These are phyloP conservation scores for Ophiostoma montium DNA, from an alignment of 2,329 filamentous ascomycete species.

Conservation along the genomic window DNA sequence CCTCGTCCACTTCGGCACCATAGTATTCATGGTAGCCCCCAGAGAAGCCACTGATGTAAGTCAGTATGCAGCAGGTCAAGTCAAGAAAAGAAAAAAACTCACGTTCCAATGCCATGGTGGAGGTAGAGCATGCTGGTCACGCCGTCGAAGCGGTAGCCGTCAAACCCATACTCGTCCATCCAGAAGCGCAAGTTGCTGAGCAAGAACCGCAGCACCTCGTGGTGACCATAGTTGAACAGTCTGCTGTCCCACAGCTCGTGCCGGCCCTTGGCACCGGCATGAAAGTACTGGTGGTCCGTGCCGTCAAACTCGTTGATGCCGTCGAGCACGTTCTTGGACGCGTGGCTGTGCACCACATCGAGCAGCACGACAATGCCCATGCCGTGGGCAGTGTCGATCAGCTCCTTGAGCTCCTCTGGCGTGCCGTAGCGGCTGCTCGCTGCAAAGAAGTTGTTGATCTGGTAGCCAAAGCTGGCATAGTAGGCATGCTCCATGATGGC, in stretches of 20 bases:
- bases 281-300: conserved; percentile 91
- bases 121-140: conserved; percentile 97
- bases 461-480: conserved; percentile 97
- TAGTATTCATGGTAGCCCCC: conserved; percentile 99
- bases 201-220: conserved; percentile 91
- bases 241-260: conserved; percentile 95
- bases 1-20: conserved; percentile 69
- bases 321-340: conserved; percentile 92
- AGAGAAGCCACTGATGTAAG: conserved; percentile 63
- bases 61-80: background rate
- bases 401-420: conserved; percentile 89
- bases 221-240: conserved; percentile 90
- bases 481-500: conserved; percentile 99
- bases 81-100: conserved; percentile 23
- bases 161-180: conserved; percentile 97
- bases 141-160: conserved; percentile 95
- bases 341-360: conserved; percentile 94
- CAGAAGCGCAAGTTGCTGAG: conserved; percentile 93
- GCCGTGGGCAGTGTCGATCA: conserved; percentile 87
- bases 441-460: conserved; percentile 97
- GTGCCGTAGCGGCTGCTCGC: conserved; percentile 89
- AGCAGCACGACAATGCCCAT: conserved; percentile 83
- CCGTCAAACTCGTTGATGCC: conserved; percentile 94
- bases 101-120: conserved; percentile 96
- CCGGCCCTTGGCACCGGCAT: conserved; percentile 66